A percentile compares a stretch with the other conserved stretches of the same genome.
Evolutionary conservation across 768 basidiomycete species (phyloP).

Genomic region (Naganishia onofrii): DNA sequence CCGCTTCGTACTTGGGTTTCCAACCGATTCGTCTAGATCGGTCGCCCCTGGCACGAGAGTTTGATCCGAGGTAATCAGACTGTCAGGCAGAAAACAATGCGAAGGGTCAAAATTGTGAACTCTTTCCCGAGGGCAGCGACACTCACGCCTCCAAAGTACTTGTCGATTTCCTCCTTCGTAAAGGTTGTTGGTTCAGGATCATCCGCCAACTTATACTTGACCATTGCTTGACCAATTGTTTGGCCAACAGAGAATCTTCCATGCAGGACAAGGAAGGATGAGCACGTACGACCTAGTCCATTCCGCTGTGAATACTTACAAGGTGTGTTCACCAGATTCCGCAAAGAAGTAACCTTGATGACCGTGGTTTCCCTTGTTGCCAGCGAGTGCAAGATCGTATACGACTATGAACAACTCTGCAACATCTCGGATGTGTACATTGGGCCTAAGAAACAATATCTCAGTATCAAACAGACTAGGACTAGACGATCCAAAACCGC

Average conservation of each 20-base stretch:
- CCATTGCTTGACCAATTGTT: conserved; percentile 44
- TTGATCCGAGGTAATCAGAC: conserved; percentile 36
- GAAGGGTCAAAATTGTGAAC: neutral
- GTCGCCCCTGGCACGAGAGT: conserved; percentile 42
- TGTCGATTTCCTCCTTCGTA: conserved; percentile 45
- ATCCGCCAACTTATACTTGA: conserved; percentile 34
- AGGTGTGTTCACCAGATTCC: conserved; percentile 46
- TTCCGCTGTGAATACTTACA: conserved; percentile 7
- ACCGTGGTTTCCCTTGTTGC: conserved; percentile 46
- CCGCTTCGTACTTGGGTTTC: conserved; percentile 42
- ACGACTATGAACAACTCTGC: conserved; percentile 43
- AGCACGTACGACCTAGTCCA: neutral
- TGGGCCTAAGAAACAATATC: conserved; percentile 35
- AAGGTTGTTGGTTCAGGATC: conserved; percentile 41
- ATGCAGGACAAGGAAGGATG: neutral
- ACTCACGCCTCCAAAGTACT: conserved; percentile 43
- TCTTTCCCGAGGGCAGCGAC: neutral
- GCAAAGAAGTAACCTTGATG: conserved; percentile 48
- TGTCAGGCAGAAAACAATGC: neutral
- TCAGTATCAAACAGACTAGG: neutral
- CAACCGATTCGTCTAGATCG: conserved; percentile 48
- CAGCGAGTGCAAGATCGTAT: conserved; percentile 36
- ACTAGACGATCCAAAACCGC: neutral
- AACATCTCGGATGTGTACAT: conserved; percentile 45
- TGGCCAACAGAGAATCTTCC: conserved; percentile 30